phyloP scores from a whole-genome alignment of 2,329 filamentous ascomycete genomes.

The Epichloe aotearoae region DNA sequence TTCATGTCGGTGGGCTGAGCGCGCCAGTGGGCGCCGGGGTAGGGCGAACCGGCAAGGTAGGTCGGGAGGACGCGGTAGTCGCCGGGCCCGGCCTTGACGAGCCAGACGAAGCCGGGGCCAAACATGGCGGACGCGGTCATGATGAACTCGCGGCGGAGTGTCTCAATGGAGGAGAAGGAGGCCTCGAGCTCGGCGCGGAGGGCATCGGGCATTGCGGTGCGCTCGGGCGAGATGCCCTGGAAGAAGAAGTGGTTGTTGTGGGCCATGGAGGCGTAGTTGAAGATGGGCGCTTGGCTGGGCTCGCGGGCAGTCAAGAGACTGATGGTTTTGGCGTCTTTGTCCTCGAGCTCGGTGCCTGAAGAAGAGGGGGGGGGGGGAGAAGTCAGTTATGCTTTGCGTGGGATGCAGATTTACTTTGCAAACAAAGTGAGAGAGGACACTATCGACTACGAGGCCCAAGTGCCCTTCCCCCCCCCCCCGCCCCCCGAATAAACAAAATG shows the following conservation, averaged over 20 bases:
- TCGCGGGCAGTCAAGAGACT: slow-evolving; percentile 66
- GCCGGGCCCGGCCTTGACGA: slow-evolving; percentile 47
- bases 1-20: slow-evolving; percentile 58
- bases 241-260: slow-evolving; percentile 87
- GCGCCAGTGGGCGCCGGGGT: slow-evolving; percentile 72
- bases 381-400: too few species aligned
- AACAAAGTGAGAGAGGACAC: too few species aligned
- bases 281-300: slow-evolving; percentile 61
- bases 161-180: slow-evolving; percentile 73
- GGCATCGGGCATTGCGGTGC: slow-evolving; percentile 36
- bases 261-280: slow-evolving; percentile 95
- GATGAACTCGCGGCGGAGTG: slow-evolving; percentile 66
- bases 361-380: not conserved
- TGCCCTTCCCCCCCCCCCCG: too few species aligned
- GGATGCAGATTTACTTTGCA: too few species aligned
- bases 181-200: slow-evolving; percentile 48
- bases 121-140: slow-evolving; percentile 83
- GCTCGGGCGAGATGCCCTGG: slow-evolving; percentile 33
- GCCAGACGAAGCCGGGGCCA: slow-evolving; percentile 93
- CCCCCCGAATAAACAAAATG: not conserved
- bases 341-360: slow-evolving; percentile 50
- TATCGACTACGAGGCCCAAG: too few species aligned
- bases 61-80: slow-evolving; percentile 65
- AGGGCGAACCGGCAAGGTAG: slow-evolving; percentile 84
- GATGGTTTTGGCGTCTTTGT: slow-evolving; percentile 51